Evolutionary conservation across 768 basidiomycete genomes (phyloP).

Genomic region (Kwoniella pini): DNA sequence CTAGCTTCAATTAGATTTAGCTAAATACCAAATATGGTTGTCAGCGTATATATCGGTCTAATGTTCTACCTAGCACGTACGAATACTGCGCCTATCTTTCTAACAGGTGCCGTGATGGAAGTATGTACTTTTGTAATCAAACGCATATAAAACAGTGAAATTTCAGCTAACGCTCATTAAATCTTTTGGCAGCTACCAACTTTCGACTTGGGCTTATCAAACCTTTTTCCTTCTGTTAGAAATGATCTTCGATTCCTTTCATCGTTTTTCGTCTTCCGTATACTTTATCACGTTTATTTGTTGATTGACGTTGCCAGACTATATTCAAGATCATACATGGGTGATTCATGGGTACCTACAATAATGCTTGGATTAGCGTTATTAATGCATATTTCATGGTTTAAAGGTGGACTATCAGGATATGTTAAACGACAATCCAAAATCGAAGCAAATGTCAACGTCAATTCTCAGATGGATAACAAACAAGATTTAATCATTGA

Average conservation of each 20-base stretch:
- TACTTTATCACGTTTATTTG: slow-evolving; percentile 58
- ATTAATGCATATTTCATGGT: slow-evolving; percentile 63
- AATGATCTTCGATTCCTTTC: slow-evolving; percentile 61
- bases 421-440: slow-evolving; percentile 55
- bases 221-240: slow-evolving; percentile 58
- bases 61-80: slow-evolving; percentile 56
- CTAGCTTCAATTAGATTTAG: no score
- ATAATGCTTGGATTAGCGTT: slow-evolving; percentile 57
- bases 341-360: slow-evolving; percentile 56
- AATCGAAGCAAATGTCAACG: background rate
- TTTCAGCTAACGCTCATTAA: no score
- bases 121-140: slow-evolving; percentile 26
- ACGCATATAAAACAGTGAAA: no score
- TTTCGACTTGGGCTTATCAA: slow-evolving; percentile 60
- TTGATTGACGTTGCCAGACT: slow-evolving; percentile 40
- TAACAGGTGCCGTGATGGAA: slow-evolving; percentile 60
- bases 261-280: slow-evolving; percentile 62
- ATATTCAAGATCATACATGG: slow-evolving; percentile 45
- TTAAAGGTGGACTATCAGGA: slow-evolving; percentile 60
- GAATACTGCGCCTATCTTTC: slow-evolving; percentile 58
- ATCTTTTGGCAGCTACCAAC: slow-evolving; percentile 58
- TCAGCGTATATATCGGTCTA: slow-evolving; percentile 56
- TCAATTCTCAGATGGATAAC: background rate
- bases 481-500: background rate
- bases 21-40: no score